These are phyloP conservation scores for Amyloporia xantha DNA, from an alignment of 768 basidiomycete species.

Conservation along the genomic window DNA sequence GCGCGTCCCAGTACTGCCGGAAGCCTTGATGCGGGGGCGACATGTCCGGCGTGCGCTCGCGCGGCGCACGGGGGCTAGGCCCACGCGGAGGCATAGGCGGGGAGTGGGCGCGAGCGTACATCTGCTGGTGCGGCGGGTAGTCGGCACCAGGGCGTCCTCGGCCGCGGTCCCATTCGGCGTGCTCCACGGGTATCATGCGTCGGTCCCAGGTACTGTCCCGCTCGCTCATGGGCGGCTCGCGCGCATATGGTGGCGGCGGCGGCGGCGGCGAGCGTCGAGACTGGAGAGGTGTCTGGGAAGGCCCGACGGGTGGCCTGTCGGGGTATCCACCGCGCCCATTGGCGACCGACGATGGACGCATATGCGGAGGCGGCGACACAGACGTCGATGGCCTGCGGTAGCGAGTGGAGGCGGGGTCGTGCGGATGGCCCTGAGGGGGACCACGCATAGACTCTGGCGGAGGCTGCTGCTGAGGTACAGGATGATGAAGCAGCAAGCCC, in stretches of 20 bases:
- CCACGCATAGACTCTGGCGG: conserved; percentile 40
- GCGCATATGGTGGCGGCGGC: conserved; percentile 52
- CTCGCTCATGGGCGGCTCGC: conserved; percentile 45
- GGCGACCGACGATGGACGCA: conserved; percentile 39
- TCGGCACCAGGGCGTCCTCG: conserved; percentile 20
- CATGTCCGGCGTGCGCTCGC: conserved; percentile 31
- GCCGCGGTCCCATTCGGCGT: conserved; percentile 48
- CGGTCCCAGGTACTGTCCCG: conserved; percentile 58
- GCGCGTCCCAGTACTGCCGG: conserved; percentile 55
- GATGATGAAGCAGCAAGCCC: conserved; percentile 61
- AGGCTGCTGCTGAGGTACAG: conserved; percentile 49
- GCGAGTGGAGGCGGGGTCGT: conserved; percentile 52
- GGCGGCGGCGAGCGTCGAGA: conserved; percentile 47
- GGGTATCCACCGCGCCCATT: conserved; percentile 11
- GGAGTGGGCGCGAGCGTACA: conserved; percentile 30
- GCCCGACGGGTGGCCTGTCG: conserved; percentile 38
- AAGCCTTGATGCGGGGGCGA: conserved; percentile 48
- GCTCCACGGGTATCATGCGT: conserved; percentile 30
- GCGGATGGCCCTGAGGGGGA: conserved; percentile 37
- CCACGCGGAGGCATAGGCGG: conserved; percentile 28
- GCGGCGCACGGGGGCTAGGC: conserved; percentile 41
- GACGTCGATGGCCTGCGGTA: conserved; percentile 49
- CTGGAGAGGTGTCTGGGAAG: conserved; percentile 45
- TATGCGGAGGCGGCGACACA: conserved; percentile 47
- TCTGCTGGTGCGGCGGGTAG: conserved; percentile 24